A percentile compares a stretch with the other conserved stretches of the same genome.
Conservation (phyloP, 2,329 filamentous ascomycete species). For the Helotiales sp. region DNA sequence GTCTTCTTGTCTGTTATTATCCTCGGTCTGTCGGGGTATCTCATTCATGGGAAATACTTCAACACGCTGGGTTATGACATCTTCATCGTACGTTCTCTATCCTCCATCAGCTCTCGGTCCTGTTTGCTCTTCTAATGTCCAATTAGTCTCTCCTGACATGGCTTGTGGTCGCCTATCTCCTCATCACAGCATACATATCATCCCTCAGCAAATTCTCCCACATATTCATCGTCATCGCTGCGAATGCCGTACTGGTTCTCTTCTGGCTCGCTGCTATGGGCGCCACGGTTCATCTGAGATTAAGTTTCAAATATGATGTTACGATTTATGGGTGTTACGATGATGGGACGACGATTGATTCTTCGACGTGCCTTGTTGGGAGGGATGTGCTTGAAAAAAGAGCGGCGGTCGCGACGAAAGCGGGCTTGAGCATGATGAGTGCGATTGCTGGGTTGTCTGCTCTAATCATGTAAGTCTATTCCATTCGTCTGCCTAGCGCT, state of each 20-base stretch:
- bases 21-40: slow-evolving; percentile 19
- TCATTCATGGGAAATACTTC: slow-evolving; percentile 27
- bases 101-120: not conserved
- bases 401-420: slow-evolving; percentile 18
- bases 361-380: slow-evolving; percentile 14
- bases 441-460: slow-evolving; percentile 25
- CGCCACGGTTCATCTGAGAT: slow-evolving; percentile 20
- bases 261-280: slow-evolving; percentile 29
- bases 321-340: slow-evolving; percentile 23
- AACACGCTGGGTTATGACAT: slow-evolving; percentile 22
- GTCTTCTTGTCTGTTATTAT: slow-evolving; percentile 48
- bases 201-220: slow-evolving; percentile 11
- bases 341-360: slow-evolving; percentile 13
- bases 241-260: slow-evolving; percentile 15
- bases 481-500: no score
- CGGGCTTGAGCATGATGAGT: slow-evolving; percentile 18
- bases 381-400: slow-evolving; percentile 14
- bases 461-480: slow-evolving; percentile 26
- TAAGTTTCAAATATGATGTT: slow-evolving; percentile 21
- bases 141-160: slow-evolving; percentile 23
- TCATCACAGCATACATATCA: slow-evolving; percentile 13
- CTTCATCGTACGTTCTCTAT: slow-evolving; percentile 20
- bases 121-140: not conserved
- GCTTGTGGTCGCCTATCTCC: slow-evolving; percentile 17
- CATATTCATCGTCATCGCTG: slow-evolving; percentile 8